A percentile compares a stretch with the other conserved stretches of the same genome.
Evolutionary conservation across 1,284 basidiomycete species (phyloP).

Genomic region (Erythrobasidium hasegawianum): DNA sequence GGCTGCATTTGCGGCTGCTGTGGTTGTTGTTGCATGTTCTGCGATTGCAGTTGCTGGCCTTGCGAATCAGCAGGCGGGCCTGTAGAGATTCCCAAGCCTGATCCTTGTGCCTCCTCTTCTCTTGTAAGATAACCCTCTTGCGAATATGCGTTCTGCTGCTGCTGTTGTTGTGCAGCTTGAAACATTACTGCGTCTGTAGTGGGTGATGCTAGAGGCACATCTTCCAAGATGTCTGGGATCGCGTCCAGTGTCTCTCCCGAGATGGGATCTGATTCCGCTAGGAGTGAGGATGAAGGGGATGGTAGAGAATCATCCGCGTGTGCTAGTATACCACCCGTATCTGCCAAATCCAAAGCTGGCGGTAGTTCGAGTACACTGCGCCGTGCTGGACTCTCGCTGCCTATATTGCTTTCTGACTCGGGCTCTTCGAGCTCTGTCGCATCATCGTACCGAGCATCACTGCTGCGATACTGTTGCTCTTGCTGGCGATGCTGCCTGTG

Average conservation of each 20-base stretch:
- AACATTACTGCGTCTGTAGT: slow-evolving; percentile 14
- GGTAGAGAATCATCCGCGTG: background rate
- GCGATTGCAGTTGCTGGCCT: no score
- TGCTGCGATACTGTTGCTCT: background rate
- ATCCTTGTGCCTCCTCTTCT: background rate
- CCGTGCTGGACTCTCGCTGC: slow-evolving; percentile 13
- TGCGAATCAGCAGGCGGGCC: no score
- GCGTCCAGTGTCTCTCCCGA: background rate
- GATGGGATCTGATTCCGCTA: background rate
- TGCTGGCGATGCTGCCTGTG: background rate
- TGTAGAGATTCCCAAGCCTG: background rate
- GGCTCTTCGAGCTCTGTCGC: background rate
- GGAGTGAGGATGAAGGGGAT: background rate
- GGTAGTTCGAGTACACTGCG: slow-evolving; percentile 17
- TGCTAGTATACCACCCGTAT: slow-evolving; percentile 1
- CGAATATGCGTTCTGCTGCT: background rate
- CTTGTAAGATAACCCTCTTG: no score
- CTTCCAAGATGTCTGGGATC: background rate
- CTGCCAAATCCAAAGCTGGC: slow-evolving; percentile 15
- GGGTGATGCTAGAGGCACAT: slow-evolving; percentile 16
- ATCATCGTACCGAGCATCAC: background rate
- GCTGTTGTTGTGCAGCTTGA: background rate
- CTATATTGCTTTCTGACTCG: background rate
- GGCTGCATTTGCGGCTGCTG: background rate
- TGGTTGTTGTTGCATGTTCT: background rate